Evolutionary conservation across 768 basidiomycete genomes (phyloP).

Genomic region (Boletus sp.): DNA sequence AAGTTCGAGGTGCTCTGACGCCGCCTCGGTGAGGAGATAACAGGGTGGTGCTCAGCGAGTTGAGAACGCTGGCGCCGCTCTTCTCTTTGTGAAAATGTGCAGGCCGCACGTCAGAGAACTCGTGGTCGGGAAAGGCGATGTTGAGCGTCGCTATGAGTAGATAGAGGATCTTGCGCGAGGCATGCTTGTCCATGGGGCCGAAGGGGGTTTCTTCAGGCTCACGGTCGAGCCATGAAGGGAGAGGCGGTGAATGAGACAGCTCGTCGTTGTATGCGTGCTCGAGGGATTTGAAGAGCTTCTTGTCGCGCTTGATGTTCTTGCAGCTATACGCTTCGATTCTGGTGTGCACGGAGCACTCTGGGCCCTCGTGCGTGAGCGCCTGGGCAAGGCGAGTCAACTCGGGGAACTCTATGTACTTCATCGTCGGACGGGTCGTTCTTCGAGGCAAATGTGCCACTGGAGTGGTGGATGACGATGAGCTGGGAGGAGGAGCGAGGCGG

Average conservation of each 20-base stretch:
- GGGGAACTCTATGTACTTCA: constrained; percentile 92
- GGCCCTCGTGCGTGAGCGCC: constrained; percentile 80
- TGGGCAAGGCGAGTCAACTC: constrained; percentile 73
- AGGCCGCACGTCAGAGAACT: constrained; percentile 90
- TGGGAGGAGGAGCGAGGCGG: neutral
- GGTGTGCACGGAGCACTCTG: constrained; percentile 86
- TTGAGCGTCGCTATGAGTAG: constrained; percentile 96
- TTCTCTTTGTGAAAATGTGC: constrained; percentile 86
- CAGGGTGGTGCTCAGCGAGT: constrained; percentile 81
- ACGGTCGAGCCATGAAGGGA: constrained; percentile 72
- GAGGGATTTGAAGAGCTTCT: constrained; percentile 91
- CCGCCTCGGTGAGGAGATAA: constrained; percentile 69
- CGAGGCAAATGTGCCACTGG: no score
- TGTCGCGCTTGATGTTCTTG: constrained; percentile 97
- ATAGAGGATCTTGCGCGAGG: constrained; percentile 89
- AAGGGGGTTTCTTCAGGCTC: constrained; percentile 85
- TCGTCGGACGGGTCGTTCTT: constrained; percentile 26
- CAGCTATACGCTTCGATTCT: constrained; percentile 96
- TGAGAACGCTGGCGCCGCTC: constrained; percentile 73
- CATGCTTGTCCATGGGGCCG: constrained; percentile 83
- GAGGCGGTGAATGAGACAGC: constrained; percentile 78
- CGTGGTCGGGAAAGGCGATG: constrained; percentile 96
- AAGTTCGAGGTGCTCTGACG: constrained; percentile 69
- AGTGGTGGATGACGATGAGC: neutral
- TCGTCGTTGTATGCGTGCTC: constrained; percentile 82